Evolutionary conservation across 192 early-diverging fungal genomes (phyloP), one percentile per base, ranked within the genome.

Genomic region (Jimgerdemannia flammicorona): DNA sequence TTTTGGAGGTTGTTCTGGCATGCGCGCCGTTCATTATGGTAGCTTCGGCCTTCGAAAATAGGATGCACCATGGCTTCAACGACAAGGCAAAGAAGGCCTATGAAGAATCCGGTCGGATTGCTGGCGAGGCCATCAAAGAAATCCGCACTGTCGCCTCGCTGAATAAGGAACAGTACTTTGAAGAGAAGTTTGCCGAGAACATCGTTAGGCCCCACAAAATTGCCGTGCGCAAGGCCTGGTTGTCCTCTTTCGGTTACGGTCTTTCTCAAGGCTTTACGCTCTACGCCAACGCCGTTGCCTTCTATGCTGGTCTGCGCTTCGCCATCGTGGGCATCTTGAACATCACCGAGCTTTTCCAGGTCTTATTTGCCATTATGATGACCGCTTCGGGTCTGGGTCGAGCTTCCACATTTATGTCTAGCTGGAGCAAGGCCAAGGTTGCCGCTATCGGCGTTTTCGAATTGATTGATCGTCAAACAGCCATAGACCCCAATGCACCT

Each of bases 141-240:
- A 92, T 98, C 41, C 93, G 94, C 65, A 98, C 97, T 1, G 93
- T 98, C 20, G 88, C 92, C 43, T 85, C 94, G 4, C 86, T 98
- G 43, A 92, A 88, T 17, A 88, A 90, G 66, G 90, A 96, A 79
- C 77, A 82, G n/a, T 79, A 80, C 39, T 97, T 98, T 78, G 88
- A 90, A 71, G 72, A 81, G 18, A 83, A 84, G 64, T 98, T 92
- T 75, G 72, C 78, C 20, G 78, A 79, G 3, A 89, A 89, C 67
- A 91, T 91, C 70, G 75, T 85, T 2, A 83, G 79, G 14, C 95
- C 95, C 1, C 93, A 98, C 80, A 75, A 84, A 17, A 81, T 89
- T 20, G 90, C 93, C 11, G 68, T 90, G 39, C 72, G 83, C 42
- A 91, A 91, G 78, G 90, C 92, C 69, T 79, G 87, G 17, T 73